Evolutionary conservation across 2,329 filamentous ascomycete species (phyloP), one percentile per base, ranked within the genome.

Genomic region (Botrytis aclada): DNA sequence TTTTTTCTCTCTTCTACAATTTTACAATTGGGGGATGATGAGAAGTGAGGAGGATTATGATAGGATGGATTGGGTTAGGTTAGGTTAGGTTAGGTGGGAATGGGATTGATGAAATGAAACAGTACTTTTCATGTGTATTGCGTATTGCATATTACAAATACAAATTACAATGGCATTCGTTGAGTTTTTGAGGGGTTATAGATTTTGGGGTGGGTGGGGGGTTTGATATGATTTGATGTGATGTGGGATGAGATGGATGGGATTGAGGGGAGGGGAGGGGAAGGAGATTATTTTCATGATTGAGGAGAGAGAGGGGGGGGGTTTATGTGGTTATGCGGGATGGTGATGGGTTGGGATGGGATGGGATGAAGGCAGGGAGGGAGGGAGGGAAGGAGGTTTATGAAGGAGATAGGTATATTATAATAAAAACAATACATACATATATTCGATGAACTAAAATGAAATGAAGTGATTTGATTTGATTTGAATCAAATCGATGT

Each of bases 71-170:
- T 37, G 58, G 22, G 5, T 12, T 60, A 29, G 14, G 9, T 14
- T 61, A 29, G 14, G 9, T 14, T 61, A 3, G 32, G 32, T 34
- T 60, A 32, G 56, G 29, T 60, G 56, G 56, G 18, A 60, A 25
- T 60, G 32, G 56, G 32, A 34, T 60, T 60, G 56, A 60, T 25
- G 56, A 60, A 41, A 64, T 64, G 62, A 63, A 63, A 43, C n/a
- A 32, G 41, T 18, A 32, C 39, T 29, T 64, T 34, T 64, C 62
- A 22, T 32, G n/a, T 64, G 37, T 25, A 64, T 64, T 37, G 56
- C 56, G 37, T 32, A 64, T 64, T 37, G 56, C 56, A 60, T 60
- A 60, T 34, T 34, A 60, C 29, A 60, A 60, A 7, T 60, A 37
- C 18, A 60, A 29, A 34, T 7, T 22, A 58, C 32, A 58, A 58